Percentiles rank a stretch among this genome's conserved stretches.
Conservation (phyloP, 169 alveolate species). For the Plasmodium relictum region DNA sequence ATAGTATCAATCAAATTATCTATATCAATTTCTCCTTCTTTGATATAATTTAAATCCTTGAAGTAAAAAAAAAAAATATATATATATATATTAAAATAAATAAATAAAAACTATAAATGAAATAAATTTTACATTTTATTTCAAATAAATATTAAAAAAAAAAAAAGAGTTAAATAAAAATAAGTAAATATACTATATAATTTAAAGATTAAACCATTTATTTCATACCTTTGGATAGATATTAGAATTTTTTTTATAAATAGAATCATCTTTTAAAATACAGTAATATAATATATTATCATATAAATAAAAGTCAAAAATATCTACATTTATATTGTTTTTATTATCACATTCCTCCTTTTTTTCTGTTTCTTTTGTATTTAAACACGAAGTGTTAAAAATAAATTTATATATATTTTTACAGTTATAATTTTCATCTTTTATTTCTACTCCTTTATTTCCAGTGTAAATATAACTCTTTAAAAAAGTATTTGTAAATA, state of each 20-base stretch:
- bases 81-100: neutral
- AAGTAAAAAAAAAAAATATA: neutral
- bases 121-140: too few species aligned
- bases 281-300: constrained; percentile 62
- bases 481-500: constrained; percentile 22
- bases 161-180: too few species aligned
- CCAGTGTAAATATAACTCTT: constrained; percentile 38
- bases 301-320: constrained; percentile 18
- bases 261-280: constrained; percentile 41
- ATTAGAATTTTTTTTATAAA: constrained; percentile 45
- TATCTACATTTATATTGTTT: neutral
- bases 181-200: too few species aligned
- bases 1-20: constrained; percentile 53
- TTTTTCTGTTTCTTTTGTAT: neutral
- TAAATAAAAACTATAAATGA: too few species aligned
- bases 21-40: constrained; percentile 73
- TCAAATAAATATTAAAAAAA: too few species aligned
- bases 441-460: neutral
- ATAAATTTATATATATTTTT: constrained; percentile 17
- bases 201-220: too few species aligned
- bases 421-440: constrained; percentile 3
- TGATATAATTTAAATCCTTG: constrained; percentile 55
- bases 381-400: neutral
- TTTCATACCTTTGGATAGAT: constrained; percentile 62
- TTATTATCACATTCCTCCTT: neutral